Percentiles rank a stretch among this genome's conserved stretches.
Conservation (phyloP, 805 yeast species). For the Jamesozyma jinghongensis region DNA sequence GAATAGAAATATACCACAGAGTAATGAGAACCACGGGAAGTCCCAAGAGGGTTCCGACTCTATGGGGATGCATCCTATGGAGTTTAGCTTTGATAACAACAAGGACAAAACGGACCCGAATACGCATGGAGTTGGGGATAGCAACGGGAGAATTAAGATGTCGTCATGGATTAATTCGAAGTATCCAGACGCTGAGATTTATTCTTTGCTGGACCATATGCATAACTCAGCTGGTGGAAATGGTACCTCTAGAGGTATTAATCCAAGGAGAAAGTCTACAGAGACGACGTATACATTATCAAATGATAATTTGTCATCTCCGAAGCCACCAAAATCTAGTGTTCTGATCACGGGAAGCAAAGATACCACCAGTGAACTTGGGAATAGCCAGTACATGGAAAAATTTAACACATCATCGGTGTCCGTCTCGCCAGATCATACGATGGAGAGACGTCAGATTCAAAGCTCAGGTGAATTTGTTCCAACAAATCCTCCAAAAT, state of each 20-base stretch:
- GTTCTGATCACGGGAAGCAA: neutral
- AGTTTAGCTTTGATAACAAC: conserved; percentile 18
- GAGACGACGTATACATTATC: neutral
- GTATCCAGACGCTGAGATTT: conserved; percentile 17
- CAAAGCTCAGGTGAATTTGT: neutral
- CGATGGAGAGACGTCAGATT: neutral
- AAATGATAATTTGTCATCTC: conserved; percentile 6
- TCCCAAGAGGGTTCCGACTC: neutral
- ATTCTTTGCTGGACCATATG: conserved; percentile 13
- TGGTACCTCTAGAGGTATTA: neutral
- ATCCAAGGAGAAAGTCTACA: neutral
- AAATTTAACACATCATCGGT: neutral
- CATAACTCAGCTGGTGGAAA: neutral
- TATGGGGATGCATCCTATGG: conserved; percentile 16
- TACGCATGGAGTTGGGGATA: conserved; percentile 12
- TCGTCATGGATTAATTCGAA: conserved; percentile 21
- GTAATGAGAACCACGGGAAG: neutral
- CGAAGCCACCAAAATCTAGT: conserved; percentile 9
- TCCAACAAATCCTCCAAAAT: conserved; percentile 24
- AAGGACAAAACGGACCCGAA: conserved; percentile 20
- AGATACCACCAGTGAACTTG: neutral
- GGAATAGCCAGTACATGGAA: neutral
- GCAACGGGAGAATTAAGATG: conserved; percentile 9
- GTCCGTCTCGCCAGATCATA: neutral
- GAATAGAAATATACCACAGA: neutral